phyloP scores from a whole-genome alignment of 768 basidiomycete genomes.

The Lentinula boryana region DNA sequence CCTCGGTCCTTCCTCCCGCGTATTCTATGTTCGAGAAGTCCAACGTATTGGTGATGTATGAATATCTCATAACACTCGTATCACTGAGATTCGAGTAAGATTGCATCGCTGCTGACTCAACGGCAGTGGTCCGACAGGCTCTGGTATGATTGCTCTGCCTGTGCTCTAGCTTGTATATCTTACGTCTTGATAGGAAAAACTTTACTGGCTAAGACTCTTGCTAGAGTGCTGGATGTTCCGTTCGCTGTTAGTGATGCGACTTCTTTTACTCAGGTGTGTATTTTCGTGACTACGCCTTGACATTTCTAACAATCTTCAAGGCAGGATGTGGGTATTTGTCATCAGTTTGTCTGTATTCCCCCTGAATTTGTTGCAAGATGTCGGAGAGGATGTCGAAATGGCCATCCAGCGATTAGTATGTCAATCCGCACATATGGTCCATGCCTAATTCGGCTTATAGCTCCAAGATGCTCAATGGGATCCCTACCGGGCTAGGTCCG shows the following conservation, averaged over 20 bases:
- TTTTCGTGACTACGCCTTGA: background rate
- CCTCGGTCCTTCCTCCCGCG: conserved; percentile 33
- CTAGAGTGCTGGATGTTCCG: conserved; percentile 85
- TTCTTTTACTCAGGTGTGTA: conserved; percentile 76
- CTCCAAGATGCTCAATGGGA: conserved; percentile 91
- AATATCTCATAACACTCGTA: conserved; percentile 4
- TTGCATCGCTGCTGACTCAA: background rate
- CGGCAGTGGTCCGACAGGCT: conserved; percentile 76
- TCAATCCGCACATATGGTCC: background rate
- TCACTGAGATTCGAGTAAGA: background rate
- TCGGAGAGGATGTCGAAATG: conserved; percentile 96
- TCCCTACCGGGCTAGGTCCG: conserved; percentile 69
- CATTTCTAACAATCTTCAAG: conserved; percentile 23
- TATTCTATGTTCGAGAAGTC: conserved; percentile 84
- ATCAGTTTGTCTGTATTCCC: conserved; percentile 6
- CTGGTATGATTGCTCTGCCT: conserved; percentile 41
- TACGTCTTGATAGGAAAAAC: conserved; percentile 66
- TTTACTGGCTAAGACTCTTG: conserved; percentile 85
- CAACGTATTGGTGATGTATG: conserved; percentile 88
- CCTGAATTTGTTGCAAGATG: conserved; percentile 43
- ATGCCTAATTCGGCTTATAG: conserved; percentile 26
- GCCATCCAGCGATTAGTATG: conserved; percentile 78
- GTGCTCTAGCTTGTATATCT: background rate
- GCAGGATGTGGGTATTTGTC: conserved; percentile 57
- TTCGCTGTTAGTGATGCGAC: conserved; percentile 94